Conservation (phyloP, 148 eudicot genomes). For the Suaeda aralocaspica region DNA sequence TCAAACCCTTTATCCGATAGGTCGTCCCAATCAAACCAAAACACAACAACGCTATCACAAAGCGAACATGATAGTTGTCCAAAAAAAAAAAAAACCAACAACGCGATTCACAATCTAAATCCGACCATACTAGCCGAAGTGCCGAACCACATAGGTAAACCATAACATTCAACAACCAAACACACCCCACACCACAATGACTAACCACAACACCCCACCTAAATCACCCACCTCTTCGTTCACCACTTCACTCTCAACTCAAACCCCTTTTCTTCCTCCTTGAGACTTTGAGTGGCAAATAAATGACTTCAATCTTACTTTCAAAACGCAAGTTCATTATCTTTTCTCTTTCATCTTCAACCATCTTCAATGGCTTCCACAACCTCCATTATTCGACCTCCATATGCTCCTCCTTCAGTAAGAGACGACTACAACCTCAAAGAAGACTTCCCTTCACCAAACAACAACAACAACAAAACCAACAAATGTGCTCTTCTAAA, state of each 20-base stretch:
- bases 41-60: no score
- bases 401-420: slow-evolving; percentile 29
- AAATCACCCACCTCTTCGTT: not conserved
- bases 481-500: slow-evolving; percentile 25
- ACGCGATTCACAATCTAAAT: no score
- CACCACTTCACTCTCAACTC: not conserved
- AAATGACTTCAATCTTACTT: slow-evolving; percentile 15
- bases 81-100: no score
- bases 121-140: no score
- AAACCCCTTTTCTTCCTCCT: not conserved
- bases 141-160: not conserved
- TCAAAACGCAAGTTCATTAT: slow-evolving; percentile 10
- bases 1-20: no score
- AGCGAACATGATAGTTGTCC: no score
- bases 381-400: slow-evolving; percentile 23
- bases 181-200: not conserved
- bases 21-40: no score
- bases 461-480: slow-evolving; percentile 12
- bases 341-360: slow-evolving; percentile 6
- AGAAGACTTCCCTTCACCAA: slow-evolving; percentile 18
- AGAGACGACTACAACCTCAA: slow-evolving; percentile 31
- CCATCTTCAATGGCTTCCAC: slow-evolving; percentile 28
- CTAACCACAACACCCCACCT: no score
- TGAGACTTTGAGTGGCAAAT: not conserved
- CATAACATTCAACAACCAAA: not conserved